These are phyloP conservation scores for Grosmannia huntii DNA, from an alignment of 2,329 filamentous ascomycete genomes.

Conservation along the genomic window DNA sequence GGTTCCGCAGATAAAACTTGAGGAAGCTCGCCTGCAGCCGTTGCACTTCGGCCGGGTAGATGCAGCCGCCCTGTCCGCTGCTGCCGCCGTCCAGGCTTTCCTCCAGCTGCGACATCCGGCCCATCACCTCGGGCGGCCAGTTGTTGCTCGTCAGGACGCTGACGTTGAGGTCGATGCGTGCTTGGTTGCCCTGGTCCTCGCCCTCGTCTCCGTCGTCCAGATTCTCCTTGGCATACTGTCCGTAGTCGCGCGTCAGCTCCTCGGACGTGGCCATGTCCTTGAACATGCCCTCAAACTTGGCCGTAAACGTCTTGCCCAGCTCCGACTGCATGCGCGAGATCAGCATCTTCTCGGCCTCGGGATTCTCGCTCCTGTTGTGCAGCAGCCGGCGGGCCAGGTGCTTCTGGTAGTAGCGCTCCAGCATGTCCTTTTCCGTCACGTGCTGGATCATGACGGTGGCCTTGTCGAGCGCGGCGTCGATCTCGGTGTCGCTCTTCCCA, in stretches of 20 bases:
- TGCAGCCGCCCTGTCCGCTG: conserved; percentile 32
- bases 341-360: conserved; percentile 90
- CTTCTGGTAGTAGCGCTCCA: conserved; percentile 97
- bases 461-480: conserved; percentile 75
- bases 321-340: conserved; percentile 96
- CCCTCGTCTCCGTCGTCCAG: conserved; percentile 33
- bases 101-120: conserved; percentile 39
- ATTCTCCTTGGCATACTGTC: conserved; percentile 43
- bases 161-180: conserved; percentile 66
- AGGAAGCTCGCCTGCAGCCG: conserved; percentile 74
- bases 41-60: conserved; percentile 63
- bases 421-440: conserved; percentile 82
- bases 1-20: conserved; percentile 74
- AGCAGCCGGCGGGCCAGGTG: conserved; percentile 80
- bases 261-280: conserved; percentile 84
- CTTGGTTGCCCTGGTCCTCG: conserved; percentile 17
- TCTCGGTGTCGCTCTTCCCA: conserved; percentile 79
- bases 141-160: conserved; percentile 85
- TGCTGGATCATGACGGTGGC: conserved; percentile 81
- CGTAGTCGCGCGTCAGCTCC: conserved; percentile 69
- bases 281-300: conserved; percentile 94
- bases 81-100: conserved; percentile 19
- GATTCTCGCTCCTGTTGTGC: conserved; percentile 78
- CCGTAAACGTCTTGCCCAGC: conserved; percentile 84
- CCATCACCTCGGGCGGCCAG: conserved; percentile 88